Percentiles rank a stretch among this genome's conserved stretches.
Evolutionary conservation across 2,329 filamentous ascomycete genomes (phyloP).

Genomic region (Colletotrichum liriopes): DNA sequence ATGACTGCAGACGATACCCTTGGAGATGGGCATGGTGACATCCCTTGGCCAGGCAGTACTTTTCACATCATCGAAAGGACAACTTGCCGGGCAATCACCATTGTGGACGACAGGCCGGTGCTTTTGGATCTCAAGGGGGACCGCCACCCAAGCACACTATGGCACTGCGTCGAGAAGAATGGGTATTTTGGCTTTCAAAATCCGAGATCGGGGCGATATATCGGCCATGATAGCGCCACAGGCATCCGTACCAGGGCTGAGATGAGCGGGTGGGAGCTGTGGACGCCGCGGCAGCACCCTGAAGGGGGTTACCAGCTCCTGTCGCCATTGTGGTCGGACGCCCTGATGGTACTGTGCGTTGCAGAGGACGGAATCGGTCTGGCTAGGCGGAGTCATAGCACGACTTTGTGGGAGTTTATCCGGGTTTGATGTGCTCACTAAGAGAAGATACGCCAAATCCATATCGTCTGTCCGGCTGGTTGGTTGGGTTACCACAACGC

Average conservation of each 20-base stretch:
- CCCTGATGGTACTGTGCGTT: slow-evolving; percentile 17
- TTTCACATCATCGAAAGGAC: slow-evolving; percentile 43
- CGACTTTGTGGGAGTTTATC: slow-evolving; percentile 21
- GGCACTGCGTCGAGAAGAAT: slow-evolving; percentile 55
- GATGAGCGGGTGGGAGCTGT: slow-evolving; percentile 4
- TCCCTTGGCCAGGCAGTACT: slow-evolving; percentile 44
- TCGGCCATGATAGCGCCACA: slow-evolving; percentile 51
- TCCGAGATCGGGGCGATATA: slow-evolving; percentile 50
- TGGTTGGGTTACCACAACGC: too few relatives aligned
- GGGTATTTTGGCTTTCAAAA: slow-evolving; percentile 58
- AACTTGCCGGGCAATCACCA: slow-evolving; percentile 33
- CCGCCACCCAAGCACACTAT: slow-evolving; percentile 39
- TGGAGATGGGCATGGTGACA: slow-evolving; percentile 14
- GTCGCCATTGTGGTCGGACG: neutral
- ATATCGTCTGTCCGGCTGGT: too few relatives aligned
- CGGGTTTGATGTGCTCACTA: neutral
- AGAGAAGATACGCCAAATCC: neutral
- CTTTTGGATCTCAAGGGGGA: slow-evolving; percentile 16
- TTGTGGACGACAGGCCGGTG: slow-evolving; percentile 3
- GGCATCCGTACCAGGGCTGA: neutral
- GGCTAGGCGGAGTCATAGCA: slow-evolving; percentile 12
- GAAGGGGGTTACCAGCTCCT: slow-evolving; percentile 20
- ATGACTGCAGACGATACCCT: neutral
- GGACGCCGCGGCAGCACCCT: slow-evolving; percentile 17
- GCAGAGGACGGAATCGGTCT: neutral